Evolutionary conservation across 192 early-diverging fungal species (phyloP), one percentile per base, ranked within the genome.

Genomic region (Coemansia reversa): DNA sequence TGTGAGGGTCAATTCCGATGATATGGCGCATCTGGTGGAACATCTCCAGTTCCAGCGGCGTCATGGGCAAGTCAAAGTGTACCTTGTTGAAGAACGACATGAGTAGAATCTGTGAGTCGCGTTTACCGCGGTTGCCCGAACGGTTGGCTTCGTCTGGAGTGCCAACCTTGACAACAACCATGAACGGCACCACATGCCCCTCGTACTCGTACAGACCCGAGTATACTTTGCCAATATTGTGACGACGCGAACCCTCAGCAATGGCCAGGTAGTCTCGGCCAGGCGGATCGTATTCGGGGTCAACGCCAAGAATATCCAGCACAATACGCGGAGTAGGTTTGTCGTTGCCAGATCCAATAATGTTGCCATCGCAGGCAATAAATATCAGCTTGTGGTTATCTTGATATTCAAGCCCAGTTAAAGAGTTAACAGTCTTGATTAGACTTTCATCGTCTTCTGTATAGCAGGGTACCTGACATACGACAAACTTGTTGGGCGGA

Each of bases 21-120:
- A 97, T 89, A 66, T 97, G 90, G 82, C 95, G 95, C 83, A 99
- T 94, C 72, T 97, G 94, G 83, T 97, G 93, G 82, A 92, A 99
- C 57, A 98, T 89, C 68, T 97, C 94, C 55, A 97, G 84, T 76
- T 98, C 93, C 20, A 98, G 79, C 8, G 94, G 93, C 50, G 87
- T 83, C 95, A 99, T 97, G 25, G 89, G 85, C 58, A 89, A 72
- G 48, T 96, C 90, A 77, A 93, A 96, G 69, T 96, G 93, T 39
- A 99, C 95, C 70, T 90, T 90, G 73, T 93, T 93, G 62, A 99
- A 83, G 87, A 97, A 99, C 33, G 87, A 84, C 95, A 99, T 98
- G 29, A 95, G 79, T 57, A 98, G 85, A 55, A 99, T 85, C 84
- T 99, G 97, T 30, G 97, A 97, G 80, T 99, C 97, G 59, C 97